phyloP scores from a whole-genome alignment of 495 filamentous ascomycete genomes.

The Penicillium flavigenum region DNA sequence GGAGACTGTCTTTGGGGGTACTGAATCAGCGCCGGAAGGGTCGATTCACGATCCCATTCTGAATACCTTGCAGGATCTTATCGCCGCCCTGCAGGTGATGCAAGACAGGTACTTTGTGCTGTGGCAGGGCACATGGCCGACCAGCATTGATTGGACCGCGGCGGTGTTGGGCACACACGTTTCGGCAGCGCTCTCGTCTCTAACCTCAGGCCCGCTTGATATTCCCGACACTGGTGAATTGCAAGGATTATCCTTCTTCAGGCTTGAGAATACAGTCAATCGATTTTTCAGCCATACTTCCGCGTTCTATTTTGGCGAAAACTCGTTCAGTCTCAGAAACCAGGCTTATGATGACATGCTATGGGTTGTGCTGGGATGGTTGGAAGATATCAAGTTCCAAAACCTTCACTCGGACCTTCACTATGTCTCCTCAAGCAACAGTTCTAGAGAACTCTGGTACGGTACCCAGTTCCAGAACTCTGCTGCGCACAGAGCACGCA shows the following conservation, averaged over 20 bases:
- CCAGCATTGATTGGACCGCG: slow-evolving; percentile 89
- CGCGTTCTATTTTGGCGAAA: slow-evolving; percentile 84
- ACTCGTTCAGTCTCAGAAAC: slow-evolving; percentile 68
- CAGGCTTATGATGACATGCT: slow-evolving; percentile 96
- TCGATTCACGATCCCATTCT: slow-evolving; percentile 17
- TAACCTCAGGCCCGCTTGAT: slow-evolving; percentile 49
- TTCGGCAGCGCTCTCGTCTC: slow-evolving; percentile 62
- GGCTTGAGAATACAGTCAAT: slow-evolving; percentile 72
- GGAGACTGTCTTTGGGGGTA: slow-evolving; percentile 17
- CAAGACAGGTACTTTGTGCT: slow-evolving; percentile 74
- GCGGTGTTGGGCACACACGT: slow-evolving; percentile 84
- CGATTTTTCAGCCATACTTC: slow-evolving; percentile 75
- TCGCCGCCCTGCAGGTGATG: slow-evolving; percentile 68
- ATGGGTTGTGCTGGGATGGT: slow-evolving; percentile 94
- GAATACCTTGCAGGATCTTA: slow-evolving; percentile 43
- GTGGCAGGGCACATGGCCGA: slow-evolving; percentile 81
- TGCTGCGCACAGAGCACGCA: slow-evolving; percentile 80
- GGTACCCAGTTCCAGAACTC: slow-evolving; percentile 71
- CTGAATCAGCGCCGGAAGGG: slow-evolving; percentile 5
- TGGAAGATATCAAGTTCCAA: slow-evolving; percentile 78
- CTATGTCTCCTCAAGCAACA: slow-evolving; percentile 25
- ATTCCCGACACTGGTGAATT: slow-evolving; percentile 16
- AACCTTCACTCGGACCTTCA: slow-evolving; percentile 66
- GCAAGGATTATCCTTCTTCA: slow-evolving; percentile 37
- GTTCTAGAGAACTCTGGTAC: slow-evolving; percentile 55